A percentile compares a stretch with the other conserved stretches of the same genome.
These are phyloP conservation scores for Gossypium davidsonii DNA, from an alignment of 441 rosid species.

Conservation along the genomic window DNA sequence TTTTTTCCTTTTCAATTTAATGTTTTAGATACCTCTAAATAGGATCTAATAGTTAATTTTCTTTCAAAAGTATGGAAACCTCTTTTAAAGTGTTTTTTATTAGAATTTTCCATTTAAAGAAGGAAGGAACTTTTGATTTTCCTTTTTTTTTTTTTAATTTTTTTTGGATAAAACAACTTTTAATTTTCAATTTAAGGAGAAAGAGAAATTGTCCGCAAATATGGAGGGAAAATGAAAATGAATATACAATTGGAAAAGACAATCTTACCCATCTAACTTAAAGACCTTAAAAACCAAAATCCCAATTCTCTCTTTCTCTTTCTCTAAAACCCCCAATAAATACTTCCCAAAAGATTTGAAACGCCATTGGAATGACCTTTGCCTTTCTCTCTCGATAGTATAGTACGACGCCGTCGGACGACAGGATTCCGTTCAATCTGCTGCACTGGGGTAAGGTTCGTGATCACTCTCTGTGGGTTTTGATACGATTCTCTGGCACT, in stretches of 20 bases:
- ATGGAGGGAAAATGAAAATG: slow-evolving; percentile 48
- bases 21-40: no score
- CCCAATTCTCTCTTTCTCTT: not conserved
- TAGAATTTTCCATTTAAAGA: no score
- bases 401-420: slow-evolving; percentile 14
- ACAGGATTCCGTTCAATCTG: slow-evolving; percentile 1
- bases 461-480: not conserved
- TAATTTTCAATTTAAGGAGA: not conserved
- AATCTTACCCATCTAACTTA: slow-evolving; percentile 22
- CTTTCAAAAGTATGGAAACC: no score
- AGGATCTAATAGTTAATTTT: no score
- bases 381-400: not conserved
- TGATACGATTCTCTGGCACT: not conserved
- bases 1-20: no score
- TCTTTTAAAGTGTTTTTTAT: no score
- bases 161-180: no score
- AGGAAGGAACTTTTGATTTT: no score
- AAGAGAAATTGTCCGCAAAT: not conserved
- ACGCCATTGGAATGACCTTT: slow-evolving; percentile 25
- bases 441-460: slow-evolving; percentile 20
- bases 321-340: not conserved
- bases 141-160: no score
- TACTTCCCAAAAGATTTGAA: not conserved
- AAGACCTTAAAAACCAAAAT: not conserved
- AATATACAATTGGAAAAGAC: slow-evolving; percentile 23